Conservation (phyloP, 2,329 filamentous ascomycete species). For the Pseudogymnoascus sp. region DNA sequence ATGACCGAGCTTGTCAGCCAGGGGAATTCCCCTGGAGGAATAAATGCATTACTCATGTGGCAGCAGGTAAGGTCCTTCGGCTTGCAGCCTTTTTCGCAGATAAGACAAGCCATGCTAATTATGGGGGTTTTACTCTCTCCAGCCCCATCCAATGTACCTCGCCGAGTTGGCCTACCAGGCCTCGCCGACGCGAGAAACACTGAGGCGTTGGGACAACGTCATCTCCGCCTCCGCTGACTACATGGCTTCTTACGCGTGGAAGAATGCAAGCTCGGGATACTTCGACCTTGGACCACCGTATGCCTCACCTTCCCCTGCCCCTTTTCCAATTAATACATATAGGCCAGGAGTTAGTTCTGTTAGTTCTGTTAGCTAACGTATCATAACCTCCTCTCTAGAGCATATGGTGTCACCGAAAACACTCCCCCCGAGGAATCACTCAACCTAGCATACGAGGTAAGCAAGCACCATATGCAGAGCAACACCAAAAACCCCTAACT, state of each 20-base stretch:
- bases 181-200: slow-evolving; percentile 35
- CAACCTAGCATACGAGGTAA: slow-evolving; percentile 52
- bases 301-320: background rate
- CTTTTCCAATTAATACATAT: slow-evolving; percentile 13
- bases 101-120: background rate
- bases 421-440: slow-evolving; percentile 49
- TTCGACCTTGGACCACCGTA: slow-evolving; percentile 47
- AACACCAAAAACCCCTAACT: background rate
- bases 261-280: slow-evolving; percentile 34
- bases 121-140: background rate
- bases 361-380: background rate
- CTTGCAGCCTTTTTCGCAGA: background rate
- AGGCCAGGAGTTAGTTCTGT: background rate
- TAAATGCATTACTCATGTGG: slow-evolving; percentile 56
- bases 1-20: slow-evolving; percentile 46
- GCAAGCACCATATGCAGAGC: background rate
- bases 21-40: slow-evolving; percentile 52
- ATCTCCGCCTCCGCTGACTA: slow-evolving; percentile 48
- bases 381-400: slow-evolving; percentile 18
- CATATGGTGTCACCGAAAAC: slow-evolving; percentile 49
- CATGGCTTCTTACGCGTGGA: slow-evolving; percentile 52
- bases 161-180: slow-evolving; percentile 48
- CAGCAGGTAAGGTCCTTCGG: slow-evolving; percentile 37
- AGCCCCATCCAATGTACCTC: slow-evolving; percentile 52
- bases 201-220: slow-evolving; percentile 47